Evolutionary conservation across 495 filamentous ascomycete genomes (phyloP).

Genomic region (Neurospora pannonica): DNA sequence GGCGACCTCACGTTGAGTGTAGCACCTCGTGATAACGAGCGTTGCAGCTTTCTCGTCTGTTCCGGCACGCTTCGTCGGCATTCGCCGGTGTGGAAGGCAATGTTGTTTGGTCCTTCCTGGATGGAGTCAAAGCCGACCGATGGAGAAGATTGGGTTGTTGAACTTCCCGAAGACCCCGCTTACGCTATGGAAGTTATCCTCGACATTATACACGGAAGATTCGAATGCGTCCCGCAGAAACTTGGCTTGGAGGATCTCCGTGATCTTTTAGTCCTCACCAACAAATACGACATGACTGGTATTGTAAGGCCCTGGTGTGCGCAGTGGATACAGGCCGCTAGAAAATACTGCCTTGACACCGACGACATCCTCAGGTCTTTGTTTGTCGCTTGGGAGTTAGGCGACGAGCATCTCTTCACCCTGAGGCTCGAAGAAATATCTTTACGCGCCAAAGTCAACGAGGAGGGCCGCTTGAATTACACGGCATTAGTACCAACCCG

Average conservation of each 20-base stretch:
- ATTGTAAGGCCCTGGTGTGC: conserved; percentile 15
- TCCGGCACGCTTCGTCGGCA: conserved; percentile 12
- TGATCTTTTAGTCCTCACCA: conserved; percentile 14
- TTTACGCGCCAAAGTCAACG: neutral
- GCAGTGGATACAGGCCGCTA: conserved; percentile 6
- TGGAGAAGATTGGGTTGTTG: conserved; percentile 7
- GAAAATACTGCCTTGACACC: neutral
- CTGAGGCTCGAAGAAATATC: neutral
- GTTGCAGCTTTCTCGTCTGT: conserved; percentile 12
- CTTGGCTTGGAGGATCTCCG: conserved; percentile 9
- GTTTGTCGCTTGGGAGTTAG: neutral
- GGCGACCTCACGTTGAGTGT: conserved; percentile 2
- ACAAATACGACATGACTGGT: conserved; percentile 20
- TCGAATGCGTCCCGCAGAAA: conserved; percentile 7
- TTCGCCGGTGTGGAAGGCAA: conserved; percentile 19
- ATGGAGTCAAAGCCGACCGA: conserved; percentile 15
- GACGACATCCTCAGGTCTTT: neutral
- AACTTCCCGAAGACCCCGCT: conserved; percentile 17
- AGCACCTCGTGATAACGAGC: neutral
- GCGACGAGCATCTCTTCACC: neutral
- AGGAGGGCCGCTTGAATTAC: neutral
- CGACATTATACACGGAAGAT: conserved; percentile 18
- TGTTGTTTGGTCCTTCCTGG: conserved; percentile 16
- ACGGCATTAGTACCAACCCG: neutral
- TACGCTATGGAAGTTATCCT: neutral